Conservation (phyloP, 192 early-diverging fungal species). For the Linderina pennispora region DNA sequence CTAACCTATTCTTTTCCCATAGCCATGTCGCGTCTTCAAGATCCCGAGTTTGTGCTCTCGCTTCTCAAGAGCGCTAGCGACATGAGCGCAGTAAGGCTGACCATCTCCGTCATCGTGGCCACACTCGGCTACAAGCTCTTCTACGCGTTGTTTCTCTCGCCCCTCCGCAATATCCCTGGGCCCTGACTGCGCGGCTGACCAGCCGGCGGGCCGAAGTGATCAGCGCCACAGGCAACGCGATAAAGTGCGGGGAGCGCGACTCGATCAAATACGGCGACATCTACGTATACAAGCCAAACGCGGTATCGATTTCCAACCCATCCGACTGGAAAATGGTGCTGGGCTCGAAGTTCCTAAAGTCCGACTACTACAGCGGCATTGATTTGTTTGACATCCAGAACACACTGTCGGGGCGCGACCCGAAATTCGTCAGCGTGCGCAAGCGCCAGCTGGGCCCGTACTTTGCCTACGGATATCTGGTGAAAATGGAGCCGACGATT, state of each 20-base stretch:
- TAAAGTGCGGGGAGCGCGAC: neutral
- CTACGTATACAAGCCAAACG: neutral
- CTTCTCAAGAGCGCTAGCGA: too few species aligned
- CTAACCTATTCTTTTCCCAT: too few species aligned
- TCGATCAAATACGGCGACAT: neutral
- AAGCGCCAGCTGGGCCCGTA: neutral
- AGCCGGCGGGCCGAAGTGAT: neutral
- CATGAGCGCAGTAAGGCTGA: too few species aligned
- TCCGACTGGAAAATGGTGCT: neutral
- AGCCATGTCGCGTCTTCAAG: too few species aligned
- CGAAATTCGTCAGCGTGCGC: neutral
- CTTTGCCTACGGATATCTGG: neutral
- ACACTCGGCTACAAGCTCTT: too few species aligned
- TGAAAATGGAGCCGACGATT: neutral
- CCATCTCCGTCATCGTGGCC: too few species aligned
- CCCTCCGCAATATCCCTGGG: neutral
- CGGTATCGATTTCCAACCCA: neutral
- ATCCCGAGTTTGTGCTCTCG: too few species aligned
- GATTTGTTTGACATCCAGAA: neutral
- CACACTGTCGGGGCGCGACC: neutral
- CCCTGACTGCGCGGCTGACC: neutral
- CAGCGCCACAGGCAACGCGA: too few species aligned
- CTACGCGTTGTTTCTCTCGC: neutral
- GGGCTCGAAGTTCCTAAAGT: neutral
- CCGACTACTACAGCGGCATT: neutral